A percentile compares a stretch with the other conserved stretches of the same genome.
Conservation (phyloP, 1,139 yeast genomes). For the Blastobotrys capitulatus region DNA sequence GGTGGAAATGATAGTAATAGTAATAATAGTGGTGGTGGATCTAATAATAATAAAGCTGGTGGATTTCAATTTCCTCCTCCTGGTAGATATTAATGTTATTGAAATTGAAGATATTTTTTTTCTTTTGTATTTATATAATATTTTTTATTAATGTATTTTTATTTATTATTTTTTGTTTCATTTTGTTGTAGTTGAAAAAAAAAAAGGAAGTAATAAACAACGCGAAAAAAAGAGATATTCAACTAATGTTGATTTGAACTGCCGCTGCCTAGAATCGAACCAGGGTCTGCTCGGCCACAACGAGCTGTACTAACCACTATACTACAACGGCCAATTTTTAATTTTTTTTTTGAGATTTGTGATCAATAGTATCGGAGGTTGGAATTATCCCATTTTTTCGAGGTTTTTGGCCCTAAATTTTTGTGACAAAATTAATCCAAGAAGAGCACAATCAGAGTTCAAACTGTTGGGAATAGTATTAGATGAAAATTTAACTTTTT, state of each 20-base stretch:
- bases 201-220: neutral
- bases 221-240: too few relatives aligned
- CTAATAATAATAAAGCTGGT: neutral
- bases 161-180: too few relatives aligned
- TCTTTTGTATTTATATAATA: too few relatives aligned
- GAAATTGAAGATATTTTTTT: too few relatives aligned
- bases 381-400: too few relatives aligned
- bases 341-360: too few relatives aligned
- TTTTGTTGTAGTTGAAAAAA: neutral
- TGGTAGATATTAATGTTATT: neutral
- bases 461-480: too few relatives aligned
- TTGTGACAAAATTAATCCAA: too few relatives aligned
- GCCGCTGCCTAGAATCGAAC: slow-evolving; percentile 37
- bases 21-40: neutral
- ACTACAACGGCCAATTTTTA: slow-evolving; percentile 24
- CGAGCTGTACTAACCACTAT: slow-evolving; percentile 34
- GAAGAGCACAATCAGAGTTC: too few relatives aligned
- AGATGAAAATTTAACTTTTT: neutral
- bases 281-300: slow-evolving; percentile 40
- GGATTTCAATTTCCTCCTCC: slow-evolving; percentile 11
- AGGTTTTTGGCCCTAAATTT: slow-evolving; percentile 85
- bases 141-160: too few relatives aligned
- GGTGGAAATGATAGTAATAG: neutral
- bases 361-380: too few relatives aligned
- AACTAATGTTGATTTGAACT: slow-evolving; percentile 2